Base-by-base conservation (phyloP, 2,329 filamentous ascomycete species). In the Fusarium chlamydosporum region DNA sequence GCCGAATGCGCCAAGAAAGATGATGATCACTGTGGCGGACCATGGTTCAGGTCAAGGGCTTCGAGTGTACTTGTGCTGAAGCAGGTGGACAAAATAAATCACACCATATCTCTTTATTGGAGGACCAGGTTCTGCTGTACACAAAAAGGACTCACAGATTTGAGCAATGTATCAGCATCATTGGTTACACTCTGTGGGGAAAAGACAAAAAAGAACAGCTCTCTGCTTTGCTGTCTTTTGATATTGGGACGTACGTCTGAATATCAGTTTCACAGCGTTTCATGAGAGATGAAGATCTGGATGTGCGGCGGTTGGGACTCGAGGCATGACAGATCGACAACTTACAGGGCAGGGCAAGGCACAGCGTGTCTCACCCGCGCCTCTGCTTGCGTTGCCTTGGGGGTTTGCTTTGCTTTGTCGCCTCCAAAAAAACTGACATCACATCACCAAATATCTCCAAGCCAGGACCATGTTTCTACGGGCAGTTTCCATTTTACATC, bases 1-100 rank as follows among this genome's bases (percentile, higher is more conserved):
- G 45, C 57, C 61, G 67, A 70, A 67, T 63, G 56, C 45, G 55
- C 64, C 50, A 57, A 67, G 51, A 52, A 55, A 8, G 18, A 46
- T 67, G 67, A 42, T 69, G 67, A 69, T 69, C 67, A 60, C 37
- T 62, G 67, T 70, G 67, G 67, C 62, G 67, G 47, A 53, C 35
- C 37, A 40, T n/a, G 29, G 29, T 18, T 48, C 48, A 48, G 40
- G 45, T 29, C 40, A 42, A 27, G 40, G 15, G 37, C 41, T 50
- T 16, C 11, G 23, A 10, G 4, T 41, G 61, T 70, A 69, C 67
- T 46, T 51, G 34, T 16, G 33, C 1, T 16, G 13, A 29, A 7
- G 2, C 0, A 1, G 51, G 43, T 3, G 12, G 63, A 70, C 59
- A 70, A 29, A 70, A 70, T 68, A 70, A 70, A 10, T 0, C 1